A percentile compares a stretch with the other conserved stretches of the same genome.
Evolutionary conservation across 805 yeast genomes (phyloP).

Genomic region (Zygosaccharomyces kombuchaensis): DNA sequence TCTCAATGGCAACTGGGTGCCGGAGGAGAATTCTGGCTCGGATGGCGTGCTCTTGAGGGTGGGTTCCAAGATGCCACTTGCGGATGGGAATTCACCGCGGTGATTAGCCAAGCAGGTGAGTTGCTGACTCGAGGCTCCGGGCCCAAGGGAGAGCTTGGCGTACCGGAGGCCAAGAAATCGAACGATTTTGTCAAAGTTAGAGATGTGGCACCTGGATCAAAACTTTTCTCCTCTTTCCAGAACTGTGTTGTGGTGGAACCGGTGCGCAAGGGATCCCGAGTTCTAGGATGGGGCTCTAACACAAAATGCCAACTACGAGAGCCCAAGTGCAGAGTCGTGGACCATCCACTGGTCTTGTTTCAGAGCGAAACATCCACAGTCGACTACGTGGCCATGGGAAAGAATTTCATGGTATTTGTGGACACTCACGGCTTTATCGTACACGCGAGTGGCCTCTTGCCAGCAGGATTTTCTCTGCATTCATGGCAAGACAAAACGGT

Average conservation of each 20-base stretch:
- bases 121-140: constrained; percentile 62
- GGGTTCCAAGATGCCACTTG: constrained; percentile 43
- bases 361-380: constrained; percentile 10
- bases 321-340: constrained; percentile 19
- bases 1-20: constrained; percentile 43
- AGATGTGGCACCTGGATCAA: constrained; percentile 7
- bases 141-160: constrained; percentile 69
- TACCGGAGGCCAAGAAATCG: constrained; percentile 29
- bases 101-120: constrained; percentile 40
- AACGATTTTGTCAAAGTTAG: constrained; percentile 12
- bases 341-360: constrained; percentile 18
- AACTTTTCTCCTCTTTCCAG: constrained; percentile 36
- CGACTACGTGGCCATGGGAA: constrained; percentile 27
- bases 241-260: constrained; percentile 64
- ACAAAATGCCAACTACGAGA: constrained; percentile 44
- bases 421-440: constrained; percentile 16
- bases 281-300: constrained; percentile 49
- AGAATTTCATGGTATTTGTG: constrained; percentile 25
- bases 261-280: constrained; percentile 46
- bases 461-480: constrained; percentile 14
- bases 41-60: constrained; percentile 4
- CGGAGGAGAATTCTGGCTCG: constrained; percentile 33
- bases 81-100: constrained; percentile 75
- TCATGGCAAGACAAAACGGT: constrained; percentile 13
- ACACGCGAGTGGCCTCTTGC: constrained; percentile 17